Evolutionary conservation across 306 rosid genomes (phyloP).

Genomic region (Bauhinia variegata): DNA sequence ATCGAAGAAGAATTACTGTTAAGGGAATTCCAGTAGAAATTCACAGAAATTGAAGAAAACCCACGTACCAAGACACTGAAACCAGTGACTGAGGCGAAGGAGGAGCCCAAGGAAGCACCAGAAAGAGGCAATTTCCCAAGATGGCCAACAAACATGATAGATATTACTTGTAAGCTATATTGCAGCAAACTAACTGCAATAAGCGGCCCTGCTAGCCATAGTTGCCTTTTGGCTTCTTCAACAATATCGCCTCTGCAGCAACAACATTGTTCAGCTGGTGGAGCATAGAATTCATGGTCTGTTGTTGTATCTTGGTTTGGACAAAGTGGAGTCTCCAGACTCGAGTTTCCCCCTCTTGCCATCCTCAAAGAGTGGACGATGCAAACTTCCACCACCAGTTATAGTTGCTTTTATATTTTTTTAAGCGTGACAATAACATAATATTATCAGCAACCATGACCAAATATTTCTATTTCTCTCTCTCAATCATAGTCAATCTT

Average conservation of each 20-base stretch:
- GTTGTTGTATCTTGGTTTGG: conserved; percentile 17
- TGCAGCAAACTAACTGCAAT: conserved; percentile 52
- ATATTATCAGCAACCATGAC: neutral
- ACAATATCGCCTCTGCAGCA: conserved; percentile 30
- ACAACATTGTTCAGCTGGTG: conserved; percentile 3
- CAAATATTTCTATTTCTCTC: neutral
- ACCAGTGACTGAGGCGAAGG: conserved; percentile 58
- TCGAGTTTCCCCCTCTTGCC: conserved; percentile 37
- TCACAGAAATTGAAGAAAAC: conserved; percentile 1
- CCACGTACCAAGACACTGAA: conserved; percentile 51
- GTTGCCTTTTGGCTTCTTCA: conserved; percentile 53
- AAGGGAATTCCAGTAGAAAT: neutral
- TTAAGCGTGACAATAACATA: neutral
- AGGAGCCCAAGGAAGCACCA: conserved; percentile 58
- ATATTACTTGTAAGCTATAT: conserved; percentile 53
- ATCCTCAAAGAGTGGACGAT: conserved; percentile 23
- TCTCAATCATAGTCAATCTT: conserved; percentile 21
- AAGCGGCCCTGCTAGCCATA: conserved; percentile 61
- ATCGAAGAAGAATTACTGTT: neutral
- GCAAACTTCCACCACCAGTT: conserved; percentile 21
- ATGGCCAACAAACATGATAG: conserved; percentile 64
- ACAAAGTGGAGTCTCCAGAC: conserved; percentile 33
- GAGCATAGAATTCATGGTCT: conserved; percentile 21
- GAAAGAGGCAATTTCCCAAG: conserved; percentile 58
- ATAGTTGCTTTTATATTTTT: neutral